Evolutionary conservation across 1,139 yeast genomes (phyloP).

Genomic region (Candida sanyaensis): DNA sequence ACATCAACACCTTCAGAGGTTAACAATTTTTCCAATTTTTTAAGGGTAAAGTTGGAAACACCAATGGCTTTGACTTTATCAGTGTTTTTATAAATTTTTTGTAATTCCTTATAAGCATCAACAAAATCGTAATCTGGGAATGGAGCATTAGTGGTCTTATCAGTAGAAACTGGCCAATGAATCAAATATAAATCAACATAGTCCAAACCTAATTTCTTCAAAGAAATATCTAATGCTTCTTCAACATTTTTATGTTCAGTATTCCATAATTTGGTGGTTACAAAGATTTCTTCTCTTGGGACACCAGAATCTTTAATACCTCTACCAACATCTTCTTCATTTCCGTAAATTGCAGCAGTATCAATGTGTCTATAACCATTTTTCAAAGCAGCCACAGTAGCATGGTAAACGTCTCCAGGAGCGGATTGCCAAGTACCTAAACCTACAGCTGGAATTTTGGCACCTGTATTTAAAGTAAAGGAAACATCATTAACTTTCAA

Average conservation of each 20-base stretch:
- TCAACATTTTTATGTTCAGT: conserved; percentile 63
- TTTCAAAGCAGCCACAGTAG: conserved; percentile 64
- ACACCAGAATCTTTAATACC: conserved; percentile 67
- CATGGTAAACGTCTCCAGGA: conserved; percentile 55
- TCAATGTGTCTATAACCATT: conserved; percentile 80
- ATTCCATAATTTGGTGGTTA: conserved; percentile 83
- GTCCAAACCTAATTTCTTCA: conserved; percentile 68
- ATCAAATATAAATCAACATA: conserved; percentile 82
- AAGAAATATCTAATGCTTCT: conserved; percentile 60
- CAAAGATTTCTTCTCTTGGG: conserved; percentile 68
- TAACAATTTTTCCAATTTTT: conserved; percentile 46
- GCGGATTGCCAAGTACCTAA: conserved; percentile 80
- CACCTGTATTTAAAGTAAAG: conserved; percentile 60
- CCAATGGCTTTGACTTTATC: conserved; percentile 64
- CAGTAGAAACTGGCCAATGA: conserved; percentile 82
- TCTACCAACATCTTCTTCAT: conserved; percentile 68
- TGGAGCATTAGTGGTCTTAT: conserved; percentile 25
- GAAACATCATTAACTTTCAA: conserved; percentile 21
- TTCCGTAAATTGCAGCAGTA: conserved; percentile 68
- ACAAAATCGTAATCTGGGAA: conserved; percentile 52
- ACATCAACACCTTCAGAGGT: conserved; percentile 45
- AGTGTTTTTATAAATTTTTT: conserved; percentile 52
- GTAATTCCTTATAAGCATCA: conserved; percentile 72
- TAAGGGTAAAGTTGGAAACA: conserved; percentile 57
- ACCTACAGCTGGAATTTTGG: conserved; percentile 66